phyloP scores from a whole-genome alignment of 2,329 filamentous ascomycete genomes.

The Ceratocystis ficicola region DNA sequence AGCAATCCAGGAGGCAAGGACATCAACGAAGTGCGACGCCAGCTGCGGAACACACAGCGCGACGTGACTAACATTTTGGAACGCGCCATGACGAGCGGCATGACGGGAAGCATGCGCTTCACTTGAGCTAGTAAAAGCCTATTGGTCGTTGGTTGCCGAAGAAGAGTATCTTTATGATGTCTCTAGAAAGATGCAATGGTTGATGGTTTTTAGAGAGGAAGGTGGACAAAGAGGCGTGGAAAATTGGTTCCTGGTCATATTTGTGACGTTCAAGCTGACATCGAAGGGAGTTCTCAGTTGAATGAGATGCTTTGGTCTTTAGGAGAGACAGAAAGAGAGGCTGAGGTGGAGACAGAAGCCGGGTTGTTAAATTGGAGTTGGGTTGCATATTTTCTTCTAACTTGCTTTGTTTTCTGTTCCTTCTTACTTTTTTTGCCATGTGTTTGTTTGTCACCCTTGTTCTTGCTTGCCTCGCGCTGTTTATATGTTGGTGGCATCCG shows the following conservation, averaged over 20 bases:
- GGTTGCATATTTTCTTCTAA: constrained; percentile 11
- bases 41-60: constrained; percentile 34
- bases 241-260: background rate
- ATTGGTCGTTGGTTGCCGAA: background rate
- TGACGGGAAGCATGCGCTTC: constrained; percentile 36
- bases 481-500: constrained; percentile 4
- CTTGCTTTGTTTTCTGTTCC: background rate
- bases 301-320: background rate
- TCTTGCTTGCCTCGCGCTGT: constrained; percentile 9
- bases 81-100: constrained; percentile 27
- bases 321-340: background rate
- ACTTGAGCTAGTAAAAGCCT: constrained; percentile 29
- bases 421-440: background rate
- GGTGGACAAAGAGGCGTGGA: background rate
- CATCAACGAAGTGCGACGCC: constrained; percentile 34
- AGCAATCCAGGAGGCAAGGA: constrained; percentile 37
- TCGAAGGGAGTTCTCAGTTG: background rate
- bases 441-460: constrained; percentile 3
- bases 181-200: background rate
- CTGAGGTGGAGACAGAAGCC: background rate
- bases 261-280: background rate
- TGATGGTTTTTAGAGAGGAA: background rate
- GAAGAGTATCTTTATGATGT: background rate
- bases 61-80: constrained; percentile 36
- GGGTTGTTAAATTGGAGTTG: constrained; percentile 3